Evolutionary conservation across 2,329 filamentous ascomycete species (phyloP), one percentile per base, ranked within the genome.

Genomic region (Parastagonospora avenae): DNA sequence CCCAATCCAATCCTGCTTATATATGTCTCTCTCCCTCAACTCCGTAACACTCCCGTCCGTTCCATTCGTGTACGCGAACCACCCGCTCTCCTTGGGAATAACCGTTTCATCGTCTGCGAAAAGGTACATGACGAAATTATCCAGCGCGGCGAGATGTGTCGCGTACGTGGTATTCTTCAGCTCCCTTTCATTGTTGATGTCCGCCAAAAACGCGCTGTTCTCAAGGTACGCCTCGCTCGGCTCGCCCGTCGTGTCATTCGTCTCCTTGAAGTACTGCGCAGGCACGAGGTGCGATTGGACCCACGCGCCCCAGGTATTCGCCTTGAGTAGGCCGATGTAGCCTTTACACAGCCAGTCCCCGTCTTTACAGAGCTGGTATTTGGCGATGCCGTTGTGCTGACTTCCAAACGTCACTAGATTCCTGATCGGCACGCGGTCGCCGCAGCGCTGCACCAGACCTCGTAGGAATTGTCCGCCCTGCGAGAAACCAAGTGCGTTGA

Each of bases 391-490:
- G 73, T 93, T 94, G 77, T 97, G 92, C 77, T 95, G 92, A 67
- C 86, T 89, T 57, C 92, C 92, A 65, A 94, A 95, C 1, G 92
- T 97, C 57, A 96, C 83, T 32, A 97, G 83, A 70, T 85, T 92
- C 59, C 85, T 83, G 10, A 96, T 84, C 4, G 85, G 86, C 10
- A 63, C 42, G 0, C 91, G 87, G 30, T 65, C 67, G 72, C 92
- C 94, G 80, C 94, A 99, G 37, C 91, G 84, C 80, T 99, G 87
- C 58, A 96, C 80, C 72, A 96, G 92, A 19, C 83, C 94, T 52
- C 94, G 87, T n/a, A 99, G 83, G 78, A 99, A 97, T 73, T 96
- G 91, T 1, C 94, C 94, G 57, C 94, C 94, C 75, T 99, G 94
- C 11, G 90, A 94, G 79, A 99, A 97, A 27, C 94, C 94, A 31